Evolutionary conservation across 192 early-diverging fungal species (phyloP), one percentile per base, ranked within the genome.

Genomic region (Mortierella claussenii): DNA sequence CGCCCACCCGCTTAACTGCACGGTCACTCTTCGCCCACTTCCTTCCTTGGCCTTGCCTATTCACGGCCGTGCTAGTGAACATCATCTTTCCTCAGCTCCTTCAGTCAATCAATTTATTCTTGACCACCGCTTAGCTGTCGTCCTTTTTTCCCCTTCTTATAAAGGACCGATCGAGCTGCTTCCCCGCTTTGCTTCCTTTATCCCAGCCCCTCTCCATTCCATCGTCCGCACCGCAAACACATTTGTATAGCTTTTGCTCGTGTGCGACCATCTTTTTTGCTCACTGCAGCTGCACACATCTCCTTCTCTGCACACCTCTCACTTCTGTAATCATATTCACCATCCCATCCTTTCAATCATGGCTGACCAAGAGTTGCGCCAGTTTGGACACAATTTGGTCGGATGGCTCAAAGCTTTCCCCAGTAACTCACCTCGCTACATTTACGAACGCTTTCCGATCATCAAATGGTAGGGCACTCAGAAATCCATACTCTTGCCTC

Each of bases 401-500:
- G 34, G 53, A 28, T 76, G 73, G 73, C 18, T 76, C 57, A 76
- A 51, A 23, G 36, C 45, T 10, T 67, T 76, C 37, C 73, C 73
- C 1, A 60, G 36, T 4, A 76, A 76, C 32, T 33, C 28, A 1
- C 73, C 73, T 21, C 63, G 64, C 50, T 76, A 76, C n/a, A 28
- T 55, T 7, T 15, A 31, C 4, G 73, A 76, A 33, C 51, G 57
- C 2, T 33, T 76, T 17, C 73, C 73, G 4, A 76, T 76, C 46
- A 56, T 76, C 57, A 76, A 76, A 67, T 76, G 73, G 73, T 76
- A 67, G 66, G 37, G n/a, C n/a, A 21, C 12, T 21, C 11, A 23
- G 42, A 17, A 33, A 5, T 44, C 12, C 6, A 30, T 23, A 27
- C 23, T n/a, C 17, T 50, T 33, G 2, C 2, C n/a, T n/a, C n/a